Percentiles rank a stretch among this genome's conserved stretches.
Conservation (phyloP, 495 filamentous ascomycete genomes). For the Cryomyces antarcticus region DNA sequence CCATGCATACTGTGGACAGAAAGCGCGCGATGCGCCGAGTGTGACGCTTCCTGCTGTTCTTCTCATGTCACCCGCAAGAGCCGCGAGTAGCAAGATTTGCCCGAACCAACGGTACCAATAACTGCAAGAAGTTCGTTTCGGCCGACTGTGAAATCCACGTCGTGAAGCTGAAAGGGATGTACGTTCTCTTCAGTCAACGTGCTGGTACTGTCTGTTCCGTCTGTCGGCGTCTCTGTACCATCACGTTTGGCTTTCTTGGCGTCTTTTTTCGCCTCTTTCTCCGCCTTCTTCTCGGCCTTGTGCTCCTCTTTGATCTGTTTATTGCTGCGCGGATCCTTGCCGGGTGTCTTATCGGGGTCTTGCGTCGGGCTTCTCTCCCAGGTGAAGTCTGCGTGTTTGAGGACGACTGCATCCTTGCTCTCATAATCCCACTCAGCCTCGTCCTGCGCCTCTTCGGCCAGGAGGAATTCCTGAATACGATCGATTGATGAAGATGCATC, state of each 20-base stretch:
- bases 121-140: slow-evolving; percentile 75
- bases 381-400: slow-evolving; percentile 63
- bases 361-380: slow-evolving; percentile 68
- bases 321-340: slow-evolving; percentile 8
- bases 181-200: slow-evolving; percentile 24
- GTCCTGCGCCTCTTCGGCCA: slow-evolving; percentile 69
- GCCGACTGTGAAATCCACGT: slow-evolving; percentile 54
- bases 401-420: slow-evolving; percentile 45
- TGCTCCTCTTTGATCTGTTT: slow-evolving; percentile 12
- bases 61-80: slow-evolving; percentile 86
- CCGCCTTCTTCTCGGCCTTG: slow-evolving; percentile 20
- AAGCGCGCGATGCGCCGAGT: slow-evolving; percentile 60
- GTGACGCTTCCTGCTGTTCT: slow-evolving; percentile 51
- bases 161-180: slow-evolving; percentile 53
- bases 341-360: slow-evolving; percentile 25
- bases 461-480: slow-evolving; percentile 70
- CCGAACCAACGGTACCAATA: slow-evolving; percentile 78
- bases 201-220: slow-evolving; percentile 21
- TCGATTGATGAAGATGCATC: slow-evolving; percentile 73
- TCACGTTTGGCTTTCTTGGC: slow-evolving; percentile 14
- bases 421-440: slow-evolving; percentile 42
- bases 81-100: slow-evolving; percentile 78
- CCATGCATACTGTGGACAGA: slow-evolving; percentile 94
- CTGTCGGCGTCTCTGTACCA: slow-evolving; percentile 4
- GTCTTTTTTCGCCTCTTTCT: slow-evolving; percentile 12